Percentiles rank a stretch among this genome's conserved stretches.
Evolutionary conservation across 1,139 yeast species (phyloP).

Genomic region (Oligophagozyma castellii): DNA sequence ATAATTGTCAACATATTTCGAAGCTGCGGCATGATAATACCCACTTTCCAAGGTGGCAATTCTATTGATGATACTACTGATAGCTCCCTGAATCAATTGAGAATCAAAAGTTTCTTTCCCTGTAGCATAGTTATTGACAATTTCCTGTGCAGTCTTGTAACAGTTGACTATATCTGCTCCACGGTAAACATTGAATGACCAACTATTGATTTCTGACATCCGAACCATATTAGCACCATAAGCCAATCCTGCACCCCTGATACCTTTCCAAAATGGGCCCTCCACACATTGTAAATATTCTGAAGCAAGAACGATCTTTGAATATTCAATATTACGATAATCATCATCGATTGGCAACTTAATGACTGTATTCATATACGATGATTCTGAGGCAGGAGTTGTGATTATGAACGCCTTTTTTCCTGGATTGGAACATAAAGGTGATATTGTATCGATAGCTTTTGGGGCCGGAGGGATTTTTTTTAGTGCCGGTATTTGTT

Average conservation of each 20-base stretch:
- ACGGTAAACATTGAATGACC: conserved; percentile 58
- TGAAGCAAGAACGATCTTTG: conserved; percentile 58
- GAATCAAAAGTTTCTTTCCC: conserved; percentile 45
- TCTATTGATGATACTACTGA: conserved; percentile 58
- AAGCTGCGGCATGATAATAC: conserved; percentile 46
- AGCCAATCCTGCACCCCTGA: conserved; percentile 90
- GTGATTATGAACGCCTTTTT: conserved; percentile 50
- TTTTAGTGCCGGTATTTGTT: conserved; percentile 4
- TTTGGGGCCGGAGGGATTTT: conserved; percentile 34
- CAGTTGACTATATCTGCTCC: conserved; percentile 77
- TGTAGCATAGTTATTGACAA: conserved; percentile 46
- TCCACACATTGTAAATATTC: conserved; percentile 78
- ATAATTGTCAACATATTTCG: conserved; percentile 51
- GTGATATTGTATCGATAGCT: conserved; percentile 40
- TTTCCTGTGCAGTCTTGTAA: conserved; percentile 48
- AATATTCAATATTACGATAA: conserved; percentile 52
- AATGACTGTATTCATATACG: conserved; percentile 54
- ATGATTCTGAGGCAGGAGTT: conserved; percentile 79
- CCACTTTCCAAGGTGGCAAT: conserved; percentile 56
- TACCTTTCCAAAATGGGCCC: conserved; percentile 96
- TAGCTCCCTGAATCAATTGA: conserved; percentile 52
- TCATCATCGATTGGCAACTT: conserved; percentile 41
- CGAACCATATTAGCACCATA: conserved; percentile 65
- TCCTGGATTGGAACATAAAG: conserved; percentile 40
- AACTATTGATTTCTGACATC: conserved; percentile 51